A percentile compares a stretch with the other conserved stretches of the same genome.
Conservation (phyloP, 805 yeast genomes). For the Naumovozyma castellii region DNA sequence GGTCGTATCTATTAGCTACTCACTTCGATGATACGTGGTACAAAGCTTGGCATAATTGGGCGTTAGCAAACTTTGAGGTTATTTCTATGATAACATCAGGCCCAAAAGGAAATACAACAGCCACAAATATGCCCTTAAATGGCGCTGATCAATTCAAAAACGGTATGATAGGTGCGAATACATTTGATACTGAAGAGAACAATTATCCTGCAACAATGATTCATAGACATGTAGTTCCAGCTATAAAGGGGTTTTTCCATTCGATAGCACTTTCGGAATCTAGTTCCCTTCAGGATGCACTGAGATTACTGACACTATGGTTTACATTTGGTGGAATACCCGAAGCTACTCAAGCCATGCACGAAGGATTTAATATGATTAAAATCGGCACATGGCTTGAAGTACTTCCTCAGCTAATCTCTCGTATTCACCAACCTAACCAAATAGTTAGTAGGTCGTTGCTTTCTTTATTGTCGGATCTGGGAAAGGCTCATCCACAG, state of each 20-base stretch:
- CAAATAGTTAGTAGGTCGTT: slow-evolving; percentile 72
- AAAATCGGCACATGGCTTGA: slow-evolving; percentile 90
- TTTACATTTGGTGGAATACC: slow-evolving; percentile 90
- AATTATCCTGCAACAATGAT: slow-evolving; percentile 45
- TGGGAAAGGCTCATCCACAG: slow-evolving; percentile 95
- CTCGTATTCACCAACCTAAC: slow-evolving; percentile 93
- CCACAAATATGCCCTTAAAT: slow-evolving; percentile 5
- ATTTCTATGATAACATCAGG: slow-evolving; percentile 48
- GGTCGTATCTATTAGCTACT: slow-evolving; percentile 87
- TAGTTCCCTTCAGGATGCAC: slow-evolving; percentile 84
- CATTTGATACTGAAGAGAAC: slow-evolving; percentile 22
- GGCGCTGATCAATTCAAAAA: slow-evolving; percentile 13
- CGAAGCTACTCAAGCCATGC: slow-evolving; percentile 83
- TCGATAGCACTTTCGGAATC: slow-evolving; percentile 82
- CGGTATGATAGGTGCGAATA: slow-evolving; percentile 25
- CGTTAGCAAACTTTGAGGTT: slow-evolving; percentile 93
- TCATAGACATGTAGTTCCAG: slow-evolving; percentile 87
- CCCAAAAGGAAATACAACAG: slow-evolving; percentile 13
- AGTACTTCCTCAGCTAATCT: slow-evolving; percentile 89
- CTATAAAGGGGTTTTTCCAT: slow-evolving; percentile 90
- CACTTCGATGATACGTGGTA: slow-evolving; percentile 92
- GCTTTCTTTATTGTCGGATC: slow-evolving; percentile 68
- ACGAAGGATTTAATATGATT: slow-evolving; percentile 83
- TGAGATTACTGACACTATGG: slow-evolving; percentile 87
- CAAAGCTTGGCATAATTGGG: slow-evolving; percentile 99